Percentiles rank a stretch among this genome's conserved stretches.
These are phyloP conservation scores for Boletus hoseneyae DNA, from an alignment of 1,284 basidiomycete species.

Conservation along the genomic window DNA sequence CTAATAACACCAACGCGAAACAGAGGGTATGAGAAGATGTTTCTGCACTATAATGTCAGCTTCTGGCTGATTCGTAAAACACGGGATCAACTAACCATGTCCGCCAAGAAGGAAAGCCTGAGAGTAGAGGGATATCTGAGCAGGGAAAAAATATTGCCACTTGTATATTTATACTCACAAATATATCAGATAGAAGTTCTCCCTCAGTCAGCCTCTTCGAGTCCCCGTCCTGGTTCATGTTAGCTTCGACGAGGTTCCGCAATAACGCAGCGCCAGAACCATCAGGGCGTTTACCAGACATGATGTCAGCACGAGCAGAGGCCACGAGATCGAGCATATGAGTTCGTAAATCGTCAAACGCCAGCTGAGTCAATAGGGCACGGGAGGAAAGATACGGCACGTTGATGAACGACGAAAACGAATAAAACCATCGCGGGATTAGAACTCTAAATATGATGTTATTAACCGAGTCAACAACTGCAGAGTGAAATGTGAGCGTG, in stretches of 20 bases:
- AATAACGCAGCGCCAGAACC: slow-evolving; percentile 37
- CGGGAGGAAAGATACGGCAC: slow-evolving; percentile 37
- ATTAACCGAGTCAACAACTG: slow-evolving; percentile 30
- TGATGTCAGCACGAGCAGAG: slow-evolving; percentile 33
- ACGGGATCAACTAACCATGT: slow-evolving; percentile 18
- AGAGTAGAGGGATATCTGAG: background rate
- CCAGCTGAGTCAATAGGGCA: slow-evolving; percentile 23
- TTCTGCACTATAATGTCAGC: slow-evolving; percentile 29
- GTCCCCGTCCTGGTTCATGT: slow-evolving; percentile 36
- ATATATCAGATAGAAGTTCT: slow-evolving; percentile 45
- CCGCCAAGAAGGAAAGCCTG: slow-evolving; percentile 41
- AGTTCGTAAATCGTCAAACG: slow-evolving; percentile 34
- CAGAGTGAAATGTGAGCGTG: slow-evolving; percentile 34
- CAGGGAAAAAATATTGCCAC: background rate
- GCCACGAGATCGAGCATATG: slow-evolving; percentile 42
- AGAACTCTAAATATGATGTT: slow-evolving; percentile 32
- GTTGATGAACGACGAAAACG: slow-evolving; percentile 27
- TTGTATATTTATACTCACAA: slow-evolving; percentile 36
- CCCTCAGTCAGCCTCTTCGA: slow-evolving; percentile 38
- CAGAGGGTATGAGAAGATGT: slow-evolving; percentile 44
- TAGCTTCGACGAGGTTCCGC: slow-evolving; percentile 44
- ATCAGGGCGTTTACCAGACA: slow-evolving; percentile 22
- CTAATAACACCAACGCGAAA: slow-evolving; percentile 42
- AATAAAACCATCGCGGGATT: slow-evolving; percentile 34
- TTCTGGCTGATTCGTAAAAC: background rate